Percentiles rank a stretch among this genome's conserved stretches.
These are phyloP conservation scores for Trypanosoma mega DNA, from an alignment of 208 protist species.

Conservation along the genomic window DNA sequence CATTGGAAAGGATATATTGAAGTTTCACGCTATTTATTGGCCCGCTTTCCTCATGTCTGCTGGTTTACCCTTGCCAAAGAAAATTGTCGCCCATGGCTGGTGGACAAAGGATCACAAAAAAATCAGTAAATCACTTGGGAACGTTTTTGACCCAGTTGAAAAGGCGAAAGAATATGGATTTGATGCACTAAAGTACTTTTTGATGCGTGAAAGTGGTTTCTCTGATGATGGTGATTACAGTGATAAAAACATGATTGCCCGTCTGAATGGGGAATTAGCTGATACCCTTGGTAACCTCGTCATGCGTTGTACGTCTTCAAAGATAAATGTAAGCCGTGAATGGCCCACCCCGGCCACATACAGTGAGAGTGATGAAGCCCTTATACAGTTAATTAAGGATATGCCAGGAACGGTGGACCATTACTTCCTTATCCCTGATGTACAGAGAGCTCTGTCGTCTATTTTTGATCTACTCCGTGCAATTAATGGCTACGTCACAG, in stretches of 20 bases:
- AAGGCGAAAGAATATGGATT: conserved; percentile 81
- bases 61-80: conserved; percentile 90
- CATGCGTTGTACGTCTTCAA: conserved; percentile 76
- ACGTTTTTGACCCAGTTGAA: conserved; percentile 94
- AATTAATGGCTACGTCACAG: conserved; percentile 90
- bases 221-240: conserved; percentile 96
- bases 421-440: conserved; percentile 83
- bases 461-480: conserved; percentile 87
- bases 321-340: conserved; percentile 78
- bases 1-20: conserved; percentile 99
- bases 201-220: conserved; percentile 94
- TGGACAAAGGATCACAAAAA: conserved; percentile 96
- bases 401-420: conserved; percentile 76
- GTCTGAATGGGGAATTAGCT: conserved; percentile 93
- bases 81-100: conserved; percentile 93
- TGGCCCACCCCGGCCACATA: conserved; percentile 72
- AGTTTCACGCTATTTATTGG: conserved; percentile 99
- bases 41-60: conserved; percentile 97
- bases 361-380: conserved; percentile 50
- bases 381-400: conserved; percentile 65
- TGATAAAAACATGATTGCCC: conserved; percentile 78
- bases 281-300: conserved; percentile 94
- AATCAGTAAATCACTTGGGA: conserved; percentile 98
- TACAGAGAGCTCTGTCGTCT: conserved; percentile 79
- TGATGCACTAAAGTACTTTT: conserved; percentile 95